Conservation (phyloP, 768 basidiomycete genomes). For the Clavaria fumosa region DNA sequence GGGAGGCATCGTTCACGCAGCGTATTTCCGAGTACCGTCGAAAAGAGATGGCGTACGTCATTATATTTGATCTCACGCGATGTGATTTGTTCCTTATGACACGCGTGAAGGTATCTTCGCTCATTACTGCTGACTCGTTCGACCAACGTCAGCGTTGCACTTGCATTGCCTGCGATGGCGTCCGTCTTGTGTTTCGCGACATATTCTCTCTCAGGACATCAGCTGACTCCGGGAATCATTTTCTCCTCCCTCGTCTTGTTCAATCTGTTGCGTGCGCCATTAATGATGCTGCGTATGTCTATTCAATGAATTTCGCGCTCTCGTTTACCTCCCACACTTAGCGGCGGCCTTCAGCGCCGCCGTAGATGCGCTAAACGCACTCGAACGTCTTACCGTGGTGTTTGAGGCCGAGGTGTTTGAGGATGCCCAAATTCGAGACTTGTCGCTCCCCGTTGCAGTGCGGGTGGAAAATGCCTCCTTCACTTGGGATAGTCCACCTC, state of each 20-base stretch:
- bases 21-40: slow-evolving; percentile 24
- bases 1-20: slow-evolving; percentile 51
- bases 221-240: slow-evolving; percentile 50
- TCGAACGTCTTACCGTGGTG: slow-evolving; percentile 32
- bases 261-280: slow-evolving; percentile 23
- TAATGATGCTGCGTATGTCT: background rate
- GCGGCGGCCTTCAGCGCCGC: slow-evolving; percentile 46
- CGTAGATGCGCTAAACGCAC: slow-evolving; percentile 49
- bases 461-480: slow-evolving; percentile 40
- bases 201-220: slow-evolving; percentile 38
- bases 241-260: slow-evolving; percentile 53
- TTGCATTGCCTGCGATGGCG: slow-evolving; percentile 46
- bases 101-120: background rate
- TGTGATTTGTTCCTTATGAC: background rate
- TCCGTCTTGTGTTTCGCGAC: slow-evolving; percentile 53
- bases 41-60: too few relatives aligned
- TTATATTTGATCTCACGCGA: background rate
- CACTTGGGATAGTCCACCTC: slow-evolving; percentile 36
- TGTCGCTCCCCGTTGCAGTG: slow-evolving; percentile 31
- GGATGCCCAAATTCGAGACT: slow-evolving; percentile 29
- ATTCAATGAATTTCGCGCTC: slow-evolving; percentile 30
- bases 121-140: background rate
- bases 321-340: slow-evolving; percentile 56
- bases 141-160: slow-evolving; percentile 28
- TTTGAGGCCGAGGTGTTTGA: slow-evolving; percentile 41